A percentile compares a stretch with the other conserved stretches of the same genome.
These are phyloP conservation scores for Fusarium azukiicola DNA, from an alignment of 2,329 filamentous ascomycete species.

Conservation along the genomic window DNA sequence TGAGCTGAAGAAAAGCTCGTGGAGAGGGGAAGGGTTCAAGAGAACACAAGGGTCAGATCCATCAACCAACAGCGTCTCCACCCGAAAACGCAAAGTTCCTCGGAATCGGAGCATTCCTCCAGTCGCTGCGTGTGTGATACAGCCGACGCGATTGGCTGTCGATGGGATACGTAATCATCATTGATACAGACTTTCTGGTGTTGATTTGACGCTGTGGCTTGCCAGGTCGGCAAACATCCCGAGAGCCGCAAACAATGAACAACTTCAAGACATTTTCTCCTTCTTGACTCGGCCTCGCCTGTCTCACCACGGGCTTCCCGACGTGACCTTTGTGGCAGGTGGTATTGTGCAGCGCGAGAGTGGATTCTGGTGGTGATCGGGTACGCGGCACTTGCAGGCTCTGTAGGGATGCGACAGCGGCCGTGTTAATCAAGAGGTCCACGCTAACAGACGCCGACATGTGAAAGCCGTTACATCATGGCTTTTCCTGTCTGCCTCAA, in stretches of 20 bases:
- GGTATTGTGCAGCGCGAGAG: conserved; percentile 32
- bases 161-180: conserved; percentile 2
- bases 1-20: background rate
- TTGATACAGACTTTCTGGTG: conserved; percentile 22
- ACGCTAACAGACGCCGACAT: conserved; percentile 6
- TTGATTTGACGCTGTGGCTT: conserved; percentile 30
- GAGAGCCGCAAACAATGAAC: conserved; percentile 19
- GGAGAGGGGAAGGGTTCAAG: conserved; percentile 6
- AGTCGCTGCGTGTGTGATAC: conserved; percentile 21
- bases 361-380: conserved; percentile 21
- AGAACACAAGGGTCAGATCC: conserved; percentile 13
- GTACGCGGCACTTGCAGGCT: conserved; percentile 11
- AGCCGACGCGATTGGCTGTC: conserved; percentile 37
- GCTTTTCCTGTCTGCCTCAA: background rate
- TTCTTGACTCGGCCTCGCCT: conserved; percentile 5
- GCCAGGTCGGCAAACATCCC: conserved; percentile 46
- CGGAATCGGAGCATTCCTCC: background rate
- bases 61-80: conserved; percentile 14
- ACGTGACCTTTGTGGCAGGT: conserved; percentile 35
- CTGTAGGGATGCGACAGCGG: conserved; percentile 5
- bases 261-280: background rate
- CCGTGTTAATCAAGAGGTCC: conserved; percentile 1
- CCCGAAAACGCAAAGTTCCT: background rate
- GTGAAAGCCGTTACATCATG: background rate
- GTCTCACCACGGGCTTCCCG: conserved; percentile 24